Evolutionary conservation across 176 grass and related monocot species (phyloP).

Genomic region (Panicum miliaceum): DNA sequence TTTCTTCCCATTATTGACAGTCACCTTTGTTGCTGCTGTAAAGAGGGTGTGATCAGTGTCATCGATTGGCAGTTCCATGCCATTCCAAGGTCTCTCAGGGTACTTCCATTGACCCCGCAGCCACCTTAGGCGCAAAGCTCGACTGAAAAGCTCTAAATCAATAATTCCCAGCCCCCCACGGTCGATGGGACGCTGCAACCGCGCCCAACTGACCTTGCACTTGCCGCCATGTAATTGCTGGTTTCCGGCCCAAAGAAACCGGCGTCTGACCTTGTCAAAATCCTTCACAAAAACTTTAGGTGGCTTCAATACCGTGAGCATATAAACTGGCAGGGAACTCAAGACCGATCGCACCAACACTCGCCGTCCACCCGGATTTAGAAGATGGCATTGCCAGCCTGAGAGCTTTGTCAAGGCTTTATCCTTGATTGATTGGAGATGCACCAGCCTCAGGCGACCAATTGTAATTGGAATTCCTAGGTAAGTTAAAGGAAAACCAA

Average conservation of each 20-base stretch:
- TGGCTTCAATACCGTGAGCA: not conserved
- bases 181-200: rapidly evolving
- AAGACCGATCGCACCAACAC: not conserved
- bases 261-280: not conserved
- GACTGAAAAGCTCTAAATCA: no score
- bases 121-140: no score
- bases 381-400: not conserved
- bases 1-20: not conserved
- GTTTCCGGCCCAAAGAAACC: not conserved
- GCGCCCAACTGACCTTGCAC: not conserved
- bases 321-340: not conserved
- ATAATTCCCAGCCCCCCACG: not conserved
- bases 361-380: not conserved
- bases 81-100: no score
- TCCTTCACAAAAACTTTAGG: not conserved
- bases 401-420: no score
- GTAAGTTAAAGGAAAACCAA: no score
- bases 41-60: not conserved
- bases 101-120: no score
- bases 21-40: not conserved
- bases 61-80: no score
- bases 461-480: no score
- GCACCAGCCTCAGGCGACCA: no score
- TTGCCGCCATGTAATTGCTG: not conserved
- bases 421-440: no score